Evolutionary conservation across 441 rosid species (phyloP).

Genomic region (Mallotus repandus): DNA sequence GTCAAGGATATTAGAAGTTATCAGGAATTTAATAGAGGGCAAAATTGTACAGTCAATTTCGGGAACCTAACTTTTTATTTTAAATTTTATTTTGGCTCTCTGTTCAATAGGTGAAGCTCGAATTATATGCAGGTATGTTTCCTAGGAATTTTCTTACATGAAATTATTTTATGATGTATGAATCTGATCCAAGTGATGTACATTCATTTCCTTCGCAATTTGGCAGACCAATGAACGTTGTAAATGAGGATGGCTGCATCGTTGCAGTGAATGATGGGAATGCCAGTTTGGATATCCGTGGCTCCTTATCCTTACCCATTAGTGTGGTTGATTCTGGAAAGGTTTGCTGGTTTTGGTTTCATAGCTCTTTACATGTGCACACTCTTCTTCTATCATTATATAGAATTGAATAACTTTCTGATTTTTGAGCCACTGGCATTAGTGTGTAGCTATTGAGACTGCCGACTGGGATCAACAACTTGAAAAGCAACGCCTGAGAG

Average conservation of each 20-base stretch:
- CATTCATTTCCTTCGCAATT: background rate
- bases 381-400: background rate
- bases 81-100: background rate
- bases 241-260: conserved; percentile 44
- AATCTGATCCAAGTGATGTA: conserved; percentile 5
- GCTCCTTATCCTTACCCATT: conserved; percentile 58
- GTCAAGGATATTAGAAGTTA: background rate
- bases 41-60: background rate
- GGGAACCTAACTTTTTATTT: conserved; percentile 12
- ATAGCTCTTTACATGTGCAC: conserved; percentile 1
- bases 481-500: conserved; percentile 41
- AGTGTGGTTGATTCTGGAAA: conserved; percentile 58
- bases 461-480: conserved; percentile 51
- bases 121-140: conserved; percentile 67
- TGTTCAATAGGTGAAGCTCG: conserved; percentile 59
- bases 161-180: background rate
- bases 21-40: background rate
- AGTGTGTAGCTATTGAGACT: conserved; percentile 47
- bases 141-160: conserved; percentile 8
- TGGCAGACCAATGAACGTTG: conserved; percentile 49
- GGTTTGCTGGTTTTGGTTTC: conserved; percentile 35
- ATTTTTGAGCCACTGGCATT: conserved; percentile 14
- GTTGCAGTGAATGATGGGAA: conserved; percentile 35
- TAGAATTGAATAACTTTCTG: conserved; percentile 14
- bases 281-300: conserved; percentile 34